These are phyloP conservation scores for Dinochytrium kinnereticum DNA, from an alignment of 371 early-diverging fungal species.

Conservation along the genomic window DNA sequence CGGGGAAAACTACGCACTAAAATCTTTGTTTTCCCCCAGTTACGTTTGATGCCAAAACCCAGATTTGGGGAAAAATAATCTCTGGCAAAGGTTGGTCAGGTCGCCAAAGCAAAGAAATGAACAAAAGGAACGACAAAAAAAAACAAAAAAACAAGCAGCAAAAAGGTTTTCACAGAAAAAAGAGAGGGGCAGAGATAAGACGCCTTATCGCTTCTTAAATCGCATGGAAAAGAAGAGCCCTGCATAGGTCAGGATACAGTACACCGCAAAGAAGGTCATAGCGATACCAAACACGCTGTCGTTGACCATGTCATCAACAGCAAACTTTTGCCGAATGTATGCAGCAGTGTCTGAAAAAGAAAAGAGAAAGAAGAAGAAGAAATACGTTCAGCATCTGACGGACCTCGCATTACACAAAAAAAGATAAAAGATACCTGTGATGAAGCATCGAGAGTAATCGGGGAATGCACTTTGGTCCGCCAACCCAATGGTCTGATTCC, in stretches of 20 bases:
- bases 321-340: constrained; percentile 18
- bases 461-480: not conserved
- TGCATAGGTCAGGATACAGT: not conserved
- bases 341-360: not conserved
- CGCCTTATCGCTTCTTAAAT: constrained; percentile 16
- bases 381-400: too few relatives aligned
- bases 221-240: not conserved
- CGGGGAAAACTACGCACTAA: too few relatives aligned
- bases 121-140: too few relatives aligned
- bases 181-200: not conserved
- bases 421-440: constrained; percentile 16
- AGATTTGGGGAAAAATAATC: not conserved
- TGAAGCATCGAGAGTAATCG: constrained; percentile 19
- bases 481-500: constrained; percentile 5
- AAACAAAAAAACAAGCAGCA: too few relatives aligned
- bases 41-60: not conserved
- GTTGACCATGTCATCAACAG: constrained; percentile 15
- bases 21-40: too few relatives aligned
- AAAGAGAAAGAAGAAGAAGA: too few relatives aligned
- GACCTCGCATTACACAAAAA: not conserved
- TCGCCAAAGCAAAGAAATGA: too few relatives aligned
- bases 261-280: not conserved
- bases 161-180: not conserved
- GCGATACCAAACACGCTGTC: constrained; percentile 16
- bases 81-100: not conserved